Base-by-base conservation (phyloP, 441 rosid species). In the Biscutella laevigata region DNA sequence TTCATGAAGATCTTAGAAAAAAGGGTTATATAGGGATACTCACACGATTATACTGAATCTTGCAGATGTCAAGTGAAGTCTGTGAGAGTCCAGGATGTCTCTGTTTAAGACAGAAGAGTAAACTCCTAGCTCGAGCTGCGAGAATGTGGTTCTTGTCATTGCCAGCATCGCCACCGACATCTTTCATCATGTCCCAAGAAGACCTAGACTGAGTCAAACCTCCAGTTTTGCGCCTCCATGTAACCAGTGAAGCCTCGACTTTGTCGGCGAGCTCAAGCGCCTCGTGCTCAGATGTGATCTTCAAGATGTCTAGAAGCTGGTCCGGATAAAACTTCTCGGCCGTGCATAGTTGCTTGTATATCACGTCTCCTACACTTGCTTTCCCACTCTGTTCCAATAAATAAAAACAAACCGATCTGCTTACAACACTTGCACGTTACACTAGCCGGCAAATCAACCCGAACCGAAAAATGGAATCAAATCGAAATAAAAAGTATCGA, bases 201-300 rank as follows among this genome's bases (percentile, higher is more conserved):
- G 82, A 70, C 64, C 68, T 80, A 8, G 86, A 78, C 48, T 76
- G 70, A 62, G 52, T 37, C 42, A 67, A 54, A 8, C 75, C 64
- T 63, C 90, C 79, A 4, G 83, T 77, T 73, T 83, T 83, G 4
- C 91, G 91, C 46, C 86, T 72, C 91, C 91, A 83, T 6, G 83
- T 74, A 44, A 78, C 82, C 73, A 83, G 65, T 4, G 91, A 76
- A 59, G 87, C 79, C 52, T 83, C 91, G 0, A 78, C 76, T 27
- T 59, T 66, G 66, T 80, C 83, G 2, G 83, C 91, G 14, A 78
- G 72, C 70, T 78, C 81, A 37, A 83, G 73, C 1, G 91, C 91
- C 59, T 76, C 84, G 5, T 76, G 91, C 65, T 83, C 87, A 0
- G 91, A 76, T 62, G 74, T 41, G 37, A 80, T 62, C 32, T 63